Evolutionary conservation across 192 early-diverging fungal species (phyloP).

Genomic region (Spizellomyces punctatus): DNA sequence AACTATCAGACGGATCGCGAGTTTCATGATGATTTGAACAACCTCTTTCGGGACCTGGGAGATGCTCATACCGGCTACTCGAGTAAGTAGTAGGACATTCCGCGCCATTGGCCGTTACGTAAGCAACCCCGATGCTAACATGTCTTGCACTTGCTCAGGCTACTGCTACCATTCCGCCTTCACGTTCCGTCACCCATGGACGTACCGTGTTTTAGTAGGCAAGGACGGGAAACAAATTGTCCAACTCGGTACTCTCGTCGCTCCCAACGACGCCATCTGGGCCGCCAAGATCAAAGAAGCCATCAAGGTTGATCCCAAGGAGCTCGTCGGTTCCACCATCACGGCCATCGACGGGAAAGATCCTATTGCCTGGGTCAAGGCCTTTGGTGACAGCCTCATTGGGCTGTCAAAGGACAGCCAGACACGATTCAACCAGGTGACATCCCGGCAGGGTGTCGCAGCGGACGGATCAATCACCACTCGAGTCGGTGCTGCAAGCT

Average conservation of each 20-base stretch:
- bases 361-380: slow-evolving; percentile 10
- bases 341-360: slow-evolving; percentile 22
- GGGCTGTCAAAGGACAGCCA: slow-evolving; percentile 21
- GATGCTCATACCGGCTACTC: slow-evolving; percentile 31
- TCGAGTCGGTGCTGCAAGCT: background rate
- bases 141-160: background rate
- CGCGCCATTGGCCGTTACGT: too few species aligned
- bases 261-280: background rate
- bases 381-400: background rate
- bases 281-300: slow-evolving; percentile 9
- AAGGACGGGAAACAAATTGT: slow-evolving; percentile 15
- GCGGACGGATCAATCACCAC: slow-evolving; percentile 3
- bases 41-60: slow-evolving; percentile 9
- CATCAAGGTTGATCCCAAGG: slow-evolving; percentile 7
- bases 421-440: slow-evolving; percentile 18
- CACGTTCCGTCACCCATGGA: slow-evolving; percentile 25
- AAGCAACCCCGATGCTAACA: too few species aligned
- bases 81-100: too few species aligned
- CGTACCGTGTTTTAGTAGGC: slow-evolving; percentile 19
- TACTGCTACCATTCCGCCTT: slow-evolving; percentile 22
- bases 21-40: slow-evolving; percentile 23
- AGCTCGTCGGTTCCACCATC: slow-evolving; percentile 16
- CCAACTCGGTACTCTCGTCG: background rate
- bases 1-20: slow-evolving; percentile 15
- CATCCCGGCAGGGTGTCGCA: background rate